phyloP scores from a whole-genome alignment of 1,284 basidiomycete genomes.

The Cryptococcus floricola region DNA sequence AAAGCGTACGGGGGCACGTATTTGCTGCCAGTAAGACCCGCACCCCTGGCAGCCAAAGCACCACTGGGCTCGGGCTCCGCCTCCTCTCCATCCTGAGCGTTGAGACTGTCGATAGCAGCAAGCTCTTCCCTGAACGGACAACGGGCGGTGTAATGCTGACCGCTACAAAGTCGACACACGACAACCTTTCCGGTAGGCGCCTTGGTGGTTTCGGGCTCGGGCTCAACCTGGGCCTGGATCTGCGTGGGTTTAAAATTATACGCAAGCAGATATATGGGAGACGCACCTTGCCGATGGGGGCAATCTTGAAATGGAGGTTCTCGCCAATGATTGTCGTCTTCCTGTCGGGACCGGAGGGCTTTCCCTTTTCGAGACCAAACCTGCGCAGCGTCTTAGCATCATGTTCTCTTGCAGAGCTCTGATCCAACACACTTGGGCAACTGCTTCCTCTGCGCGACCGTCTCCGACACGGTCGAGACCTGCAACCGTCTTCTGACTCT shows the following conservation, averaged over 20 bases:
- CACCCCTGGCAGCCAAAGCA: constrained; percentile 22
- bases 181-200: constrained; percentile 76
- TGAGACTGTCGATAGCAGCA: constrained; percentile 65
- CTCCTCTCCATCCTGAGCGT: constrained; percentile 50
- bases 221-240: constrained; percentile 51
- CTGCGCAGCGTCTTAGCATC: constrained; percentile 26
- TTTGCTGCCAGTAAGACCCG: constrained; percentile 49
- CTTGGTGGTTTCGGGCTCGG: constrained; percentile 68
- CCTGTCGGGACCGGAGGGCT: constrained; percentile 80
- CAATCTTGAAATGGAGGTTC: constrained; percentile 78
- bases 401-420: background rate
- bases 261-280: constrained; percentile 18
- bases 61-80: constrained; percentile 22
- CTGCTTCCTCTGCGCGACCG: constrained; percentile 85
- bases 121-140: constrained; percentile 96
- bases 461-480: constrained; percentile 88
- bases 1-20: constrained; percentile 72
- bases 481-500: constrained; percentile 83
- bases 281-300: constrained; percentile 73
- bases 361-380: constrained; percentile 89
- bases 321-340: constrained; percentile 96
- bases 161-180: constrained; percentile 89
- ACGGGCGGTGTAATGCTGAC: constrained; percentile 95
- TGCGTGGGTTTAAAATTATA: background rate
- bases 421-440: constrained; percentile 66